A percentile compares a stretch with the other conserved stretches of the same genome.
These are phyloP conservation scores for Phaffia rhodozyma DNA, from an alignment of 1,284 basidiomycete genomes.

Conservation along the genomic window DNA sequence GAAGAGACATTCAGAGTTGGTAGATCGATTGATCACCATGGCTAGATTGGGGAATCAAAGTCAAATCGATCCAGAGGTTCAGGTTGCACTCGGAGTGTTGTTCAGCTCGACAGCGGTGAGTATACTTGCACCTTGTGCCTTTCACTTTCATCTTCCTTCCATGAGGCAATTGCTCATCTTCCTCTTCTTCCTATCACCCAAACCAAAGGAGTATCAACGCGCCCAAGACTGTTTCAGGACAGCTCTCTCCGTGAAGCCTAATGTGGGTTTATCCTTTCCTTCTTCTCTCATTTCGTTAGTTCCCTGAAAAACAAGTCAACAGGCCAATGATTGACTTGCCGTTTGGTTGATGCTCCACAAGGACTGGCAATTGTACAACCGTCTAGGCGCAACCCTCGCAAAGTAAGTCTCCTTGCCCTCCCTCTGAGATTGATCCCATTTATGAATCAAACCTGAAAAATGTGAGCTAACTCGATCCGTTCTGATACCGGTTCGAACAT, in stretches of 20 bases:
- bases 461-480: neutral
- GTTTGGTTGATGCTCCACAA: conserved; percentile 29
- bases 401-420: conserved; percentile 40
- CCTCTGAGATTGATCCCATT: neutral
- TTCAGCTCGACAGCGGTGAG: conserved; percentile 78
- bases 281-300: neutral
- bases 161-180: neutral
- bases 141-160: conserved; percentile 12
- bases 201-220: conserved; percentile 64
- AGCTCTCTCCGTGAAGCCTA: conserved; percentile 73
- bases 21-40: conserved; percentile 35
- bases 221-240: conserved; percentile 90
- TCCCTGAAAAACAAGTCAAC: neutral
- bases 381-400: conserved; percentile 89
- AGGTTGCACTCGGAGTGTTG: conserved; percentile 86
- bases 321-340: neutral
- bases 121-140: conserved; percentile 18
- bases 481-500: too few relatives aligned
- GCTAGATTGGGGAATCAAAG: conserved; percentile 31
- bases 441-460: too few relatives aligned
- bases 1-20: conserved; percentile 27
- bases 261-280: conserved; percentile 43
- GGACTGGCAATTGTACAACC: conserved; percentile 94
- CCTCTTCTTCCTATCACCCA: neutral
- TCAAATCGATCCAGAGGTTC: conserved; percentile 79